phyloP scores from a whole-genome alignment of 192 early-diverging fungal genomes.

The Backusella sp. region DNA sequence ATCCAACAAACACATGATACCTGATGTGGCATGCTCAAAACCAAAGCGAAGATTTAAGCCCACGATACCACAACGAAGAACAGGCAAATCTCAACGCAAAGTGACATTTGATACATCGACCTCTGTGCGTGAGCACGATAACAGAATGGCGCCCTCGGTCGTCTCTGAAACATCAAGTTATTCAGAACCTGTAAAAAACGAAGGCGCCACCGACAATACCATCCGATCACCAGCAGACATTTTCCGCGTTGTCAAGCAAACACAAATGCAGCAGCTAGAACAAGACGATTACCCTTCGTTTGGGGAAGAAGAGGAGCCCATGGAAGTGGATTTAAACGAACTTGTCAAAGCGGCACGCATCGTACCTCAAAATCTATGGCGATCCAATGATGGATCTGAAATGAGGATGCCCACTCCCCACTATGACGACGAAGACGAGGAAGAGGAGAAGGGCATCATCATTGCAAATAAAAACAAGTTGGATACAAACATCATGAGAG shows the following conservation, averaged over 20 bases:
- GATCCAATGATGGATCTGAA: background rate
- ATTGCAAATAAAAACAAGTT: conserved; percentile 24
- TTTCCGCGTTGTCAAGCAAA: conserved; percentile 6
- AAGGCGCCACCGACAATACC: background rate
- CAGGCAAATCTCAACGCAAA: background rate
- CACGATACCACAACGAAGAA: background rate
- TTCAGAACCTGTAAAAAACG: conserved; percentile 10
- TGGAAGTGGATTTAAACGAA: conserved; percentile 15
- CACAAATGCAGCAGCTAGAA: background rate
- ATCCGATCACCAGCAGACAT: conserved; percentile 31
- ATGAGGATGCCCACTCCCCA: background rate
- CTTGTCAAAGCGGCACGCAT: background rate
- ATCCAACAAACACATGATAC: background rate
- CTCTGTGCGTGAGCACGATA: conserved; percentile 24
- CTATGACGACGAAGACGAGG: conserved; percentile 14
- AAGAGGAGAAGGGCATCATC: conserved; percentile 13
- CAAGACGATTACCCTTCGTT: conserved; percentile 17
- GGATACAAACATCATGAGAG: conserved; percentile 43
- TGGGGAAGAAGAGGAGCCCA: background rate
- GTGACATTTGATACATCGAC: conserved; percentile 17
- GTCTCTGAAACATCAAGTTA: conserved; percentile 13
- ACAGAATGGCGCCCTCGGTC: background rate
- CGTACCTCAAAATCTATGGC: conserved; percentile 3
- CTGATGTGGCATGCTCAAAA: background rate
- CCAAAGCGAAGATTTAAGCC: background rate